Conservation (phyloP, 192 early-diverging fungal species). For the Neocallimastix lanati region DNA sequence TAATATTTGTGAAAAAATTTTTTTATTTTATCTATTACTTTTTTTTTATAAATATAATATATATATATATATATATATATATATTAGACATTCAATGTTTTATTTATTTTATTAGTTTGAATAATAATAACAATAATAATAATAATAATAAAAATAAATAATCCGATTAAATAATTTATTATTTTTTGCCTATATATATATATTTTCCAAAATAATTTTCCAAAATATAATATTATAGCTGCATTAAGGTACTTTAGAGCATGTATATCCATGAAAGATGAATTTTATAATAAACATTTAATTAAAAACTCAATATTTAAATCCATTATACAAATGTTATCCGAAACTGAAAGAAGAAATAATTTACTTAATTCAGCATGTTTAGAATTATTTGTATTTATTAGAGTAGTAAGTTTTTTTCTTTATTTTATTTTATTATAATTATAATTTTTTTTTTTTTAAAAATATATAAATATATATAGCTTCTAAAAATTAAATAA, state of each 20-base stretch:
- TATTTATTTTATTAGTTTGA: too few species aligned
- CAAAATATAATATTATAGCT: constrained; percentile 31
- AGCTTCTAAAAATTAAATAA: too few species aligned
- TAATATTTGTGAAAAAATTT: too few species aligned
- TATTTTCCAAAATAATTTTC: neutral
- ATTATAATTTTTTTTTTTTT: too few species aligned
- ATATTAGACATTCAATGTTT: too few species aligned
- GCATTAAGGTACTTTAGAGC: constrained; percentile 61
- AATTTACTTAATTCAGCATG: constrained; percentile 81
- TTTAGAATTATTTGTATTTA: constrained; percentile 70
- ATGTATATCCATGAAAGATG: constrained; percentile 60
- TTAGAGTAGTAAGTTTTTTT: constrained; percentile 31
- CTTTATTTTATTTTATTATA: too few species aligned
- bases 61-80: too few species aligned
- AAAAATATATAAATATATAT: neutral
- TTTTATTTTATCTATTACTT: too few species aligned
- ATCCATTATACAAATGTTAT: constrained; percentile 38
- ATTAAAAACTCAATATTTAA: constrained; percentile 54
- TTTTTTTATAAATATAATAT: too few species aligned
- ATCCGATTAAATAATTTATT: too few species aligned
- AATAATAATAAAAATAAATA: too few species aligned
- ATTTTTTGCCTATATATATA: neutral
- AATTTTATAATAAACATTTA: constrained; percentile 62
- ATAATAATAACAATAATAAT: too few species aligned
- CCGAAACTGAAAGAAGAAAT: constrained; percentile 43